Evolutionary conservation across 2,329 filamentous ascomycete genomes (phyloP).

Genomic region (Tolypocladium album): DNA sequence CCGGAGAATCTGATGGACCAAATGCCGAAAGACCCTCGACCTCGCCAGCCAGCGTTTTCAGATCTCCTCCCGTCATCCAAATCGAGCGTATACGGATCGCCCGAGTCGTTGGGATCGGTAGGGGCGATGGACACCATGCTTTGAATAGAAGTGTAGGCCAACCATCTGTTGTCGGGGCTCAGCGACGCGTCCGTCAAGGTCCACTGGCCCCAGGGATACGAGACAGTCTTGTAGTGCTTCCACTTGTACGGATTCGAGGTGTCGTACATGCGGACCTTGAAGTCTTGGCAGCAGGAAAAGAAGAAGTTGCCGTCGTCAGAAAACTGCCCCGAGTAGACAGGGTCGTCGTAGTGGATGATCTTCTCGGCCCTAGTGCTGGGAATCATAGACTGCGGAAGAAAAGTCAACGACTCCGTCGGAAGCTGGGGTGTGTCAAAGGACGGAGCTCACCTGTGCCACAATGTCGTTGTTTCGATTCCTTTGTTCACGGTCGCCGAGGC

Average conservation of each 20-base stretch:
- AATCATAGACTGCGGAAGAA: constrained; percentile 51
- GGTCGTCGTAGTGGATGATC: constrained; percentile 75
- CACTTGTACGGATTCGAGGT: constrained; percentile 92
- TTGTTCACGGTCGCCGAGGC: constrained; percentile 49
- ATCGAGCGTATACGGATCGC: constrained; percentile 71
- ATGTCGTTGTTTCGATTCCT: constrained; percentile 51
- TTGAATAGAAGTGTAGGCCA: constrained; percentile 86
- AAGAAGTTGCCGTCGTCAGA: constrained; percentile 97
- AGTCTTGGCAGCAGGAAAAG: constrained; percentile 85
- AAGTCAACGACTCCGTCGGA: not conserved
- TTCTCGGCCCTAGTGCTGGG: constrained; percentile 70
- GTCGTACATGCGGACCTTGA: constrained; percentile 93
- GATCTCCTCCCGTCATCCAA: constrained; percentile 30
- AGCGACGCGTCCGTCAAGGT: constrained; percentile 90
- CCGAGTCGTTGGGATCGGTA: constrained; percentile 72
- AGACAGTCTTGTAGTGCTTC: constrained; percentile 88
- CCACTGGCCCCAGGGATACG: constrained; percentile 83
- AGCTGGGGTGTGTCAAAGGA: too few species aligned
- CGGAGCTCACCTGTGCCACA: constrained; percentile 50
- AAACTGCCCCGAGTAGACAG: constrained; percentile 93
- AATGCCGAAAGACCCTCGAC: constrained; percentile 45
- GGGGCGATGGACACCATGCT: constrained; percentile 75
- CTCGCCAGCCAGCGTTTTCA: constrained; percentile 14
- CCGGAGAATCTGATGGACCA: constrained; percentile 91
- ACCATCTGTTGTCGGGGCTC: constrained; percentile 81